A percentile compares a stretch with the other conserved stretches of the same genome.
phyloP scores from a whole-genome alignment of 768 basidiomycete genomes.

The Boletus rubropictus region DNA sequence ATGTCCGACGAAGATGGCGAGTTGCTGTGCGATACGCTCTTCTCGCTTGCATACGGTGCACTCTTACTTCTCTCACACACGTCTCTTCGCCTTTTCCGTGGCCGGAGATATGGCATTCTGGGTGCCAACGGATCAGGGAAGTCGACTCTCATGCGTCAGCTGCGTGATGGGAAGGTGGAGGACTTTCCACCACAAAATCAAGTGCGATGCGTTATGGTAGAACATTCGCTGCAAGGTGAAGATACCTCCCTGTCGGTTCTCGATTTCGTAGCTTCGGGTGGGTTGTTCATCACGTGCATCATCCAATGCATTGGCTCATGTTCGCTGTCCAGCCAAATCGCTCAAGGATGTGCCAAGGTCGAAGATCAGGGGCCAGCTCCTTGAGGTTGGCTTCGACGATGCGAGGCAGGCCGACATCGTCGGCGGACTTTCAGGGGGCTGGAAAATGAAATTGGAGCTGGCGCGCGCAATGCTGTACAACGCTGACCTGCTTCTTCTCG shows the following conservation, averaged over 20 bases:
- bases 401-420: slow-evolving; percentile 78
- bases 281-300: slow-evolving; percentile 19
- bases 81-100: slow-evolving; percentile 80
- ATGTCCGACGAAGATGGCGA: slow-evolving; percentile 69
- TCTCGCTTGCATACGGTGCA: slow-evolving; percentile 94
- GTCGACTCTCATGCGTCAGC: slow-evolving; percentile 91
- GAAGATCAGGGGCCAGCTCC: slow-evolving; percentile 73
- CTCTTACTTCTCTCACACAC: slow-evolving; percentile 93
- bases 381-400: slow-evolving; percentile 89
- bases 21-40: slow-evolving; percentile 85
- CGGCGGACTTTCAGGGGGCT: slow-evolving; percentile 89
- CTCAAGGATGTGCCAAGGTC: slow-evolving; percentile 55
- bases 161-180: slow-evolving; percentile 92
- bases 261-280: slow-evolving; percentile 86
- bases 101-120: slow-evolving; percentile 90
- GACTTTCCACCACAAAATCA: slow-evolving; percentile 89
- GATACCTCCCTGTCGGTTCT: slow-evolving; percentile 76
- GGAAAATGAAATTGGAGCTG: slow-evolving; percentile 99
- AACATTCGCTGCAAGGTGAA: slow-evolving; percentile 94
- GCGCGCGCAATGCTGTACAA: slow-evolving; percentile 96
- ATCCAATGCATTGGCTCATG: background rate
- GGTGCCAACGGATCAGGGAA: slow-evolving; percentile 97
- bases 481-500: slow-evolving; percentile 77
- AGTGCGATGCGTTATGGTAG: slow-evolving; percentile 91
- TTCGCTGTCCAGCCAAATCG: slow-evolving; percentile 50